These are phyloP conservation scores for Euphorbia tirucalli DNA, from an alignment of 345 rosid species.

Conservation along the genomic window DNA sequence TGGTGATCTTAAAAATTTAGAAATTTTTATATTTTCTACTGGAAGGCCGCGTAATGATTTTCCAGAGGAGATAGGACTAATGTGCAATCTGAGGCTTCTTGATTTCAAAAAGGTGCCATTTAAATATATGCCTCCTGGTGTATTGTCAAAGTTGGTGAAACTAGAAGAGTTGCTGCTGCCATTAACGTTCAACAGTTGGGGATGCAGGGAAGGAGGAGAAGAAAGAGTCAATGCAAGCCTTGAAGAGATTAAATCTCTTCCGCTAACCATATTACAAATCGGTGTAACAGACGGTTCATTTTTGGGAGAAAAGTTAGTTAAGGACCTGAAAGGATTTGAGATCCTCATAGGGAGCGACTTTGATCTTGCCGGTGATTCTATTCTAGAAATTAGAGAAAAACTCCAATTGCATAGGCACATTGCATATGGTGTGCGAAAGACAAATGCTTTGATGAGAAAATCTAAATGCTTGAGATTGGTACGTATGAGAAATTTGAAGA, in stretches of 20 bases:
- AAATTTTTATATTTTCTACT: no score
- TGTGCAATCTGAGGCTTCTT: not conserved
- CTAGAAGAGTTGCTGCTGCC: not conserved
- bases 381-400: no score
- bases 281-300: slow-evolving; percentile 20
- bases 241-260: not conserved
- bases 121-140: not conserved
- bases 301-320: not conserved
- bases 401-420: not conserved
- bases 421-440: not conserved
- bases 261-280: not conserved
- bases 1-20: not conserved
- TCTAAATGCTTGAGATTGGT: not conserved
- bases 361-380: not conserved
- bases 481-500: not conserved
- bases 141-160: not conserved
- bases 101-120: not conserved
- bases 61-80: not conserved
- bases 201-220: not conserved
- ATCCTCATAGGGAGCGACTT: not conserved
- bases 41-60: not conserved
- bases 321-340: not conserved
- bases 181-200: not conserved
- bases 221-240: not conserved
- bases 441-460: not conserved